A percentile compares a stretch with the other conserved stretches of the same genome.
These are phyloP conservation scores for Musa itinerans DNA, from an alignment of 176 grass and related monocot species.

Conservation along the genomic window DNA sequence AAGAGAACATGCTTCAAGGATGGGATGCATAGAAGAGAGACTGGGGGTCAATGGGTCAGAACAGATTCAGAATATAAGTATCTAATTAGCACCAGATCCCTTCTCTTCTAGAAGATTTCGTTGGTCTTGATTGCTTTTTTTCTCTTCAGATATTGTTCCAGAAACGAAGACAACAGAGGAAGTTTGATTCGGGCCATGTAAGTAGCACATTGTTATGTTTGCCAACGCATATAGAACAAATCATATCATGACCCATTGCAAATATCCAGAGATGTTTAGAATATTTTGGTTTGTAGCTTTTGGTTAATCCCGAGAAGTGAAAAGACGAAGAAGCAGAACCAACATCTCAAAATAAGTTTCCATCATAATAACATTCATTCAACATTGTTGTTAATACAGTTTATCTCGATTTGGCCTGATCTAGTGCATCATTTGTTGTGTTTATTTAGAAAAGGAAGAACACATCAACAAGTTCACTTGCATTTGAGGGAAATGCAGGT, in stretches of 20 bases:
- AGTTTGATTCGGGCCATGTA: constrained; percentile 3
- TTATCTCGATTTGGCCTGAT: too few species aligned
- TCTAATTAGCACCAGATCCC: neutral
- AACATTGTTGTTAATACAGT: too few species aligned
- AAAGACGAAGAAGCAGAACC: too few species aligned
- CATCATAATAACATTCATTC: too few species aligned
- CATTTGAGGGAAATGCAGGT: too few species aligned
- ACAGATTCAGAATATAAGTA: constrained; percentile 93
- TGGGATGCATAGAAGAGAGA: constrained; percentile 31
- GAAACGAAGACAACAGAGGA: constrained; percentile 43
- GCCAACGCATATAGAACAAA: neutral
- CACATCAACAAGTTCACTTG: too few species aligned
- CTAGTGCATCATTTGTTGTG: too few species aligned
- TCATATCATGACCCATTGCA: neutral
- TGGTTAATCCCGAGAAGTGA: too few species aligned
- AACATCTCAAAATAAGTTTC: too few species aligned
- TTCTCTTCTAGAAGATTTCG: neutral
- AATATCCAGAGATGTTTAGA: neutral
- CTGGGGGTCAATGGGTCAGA: constrained; percentile 72
- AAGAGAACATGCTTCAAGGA: constrained; percentile 36
- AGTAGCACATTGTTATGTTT: neutral
- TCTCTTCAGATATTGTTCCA: constrained; percentile 57
- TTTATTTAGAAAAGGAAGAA: too few species aligned
- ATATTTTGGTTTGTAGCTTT: too few species aligned
- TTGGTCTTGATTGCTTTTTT: constrained; percentile 2